Conservation (phyloP, 148 eudicot species). For the Camellia granthamiana region DNA sequence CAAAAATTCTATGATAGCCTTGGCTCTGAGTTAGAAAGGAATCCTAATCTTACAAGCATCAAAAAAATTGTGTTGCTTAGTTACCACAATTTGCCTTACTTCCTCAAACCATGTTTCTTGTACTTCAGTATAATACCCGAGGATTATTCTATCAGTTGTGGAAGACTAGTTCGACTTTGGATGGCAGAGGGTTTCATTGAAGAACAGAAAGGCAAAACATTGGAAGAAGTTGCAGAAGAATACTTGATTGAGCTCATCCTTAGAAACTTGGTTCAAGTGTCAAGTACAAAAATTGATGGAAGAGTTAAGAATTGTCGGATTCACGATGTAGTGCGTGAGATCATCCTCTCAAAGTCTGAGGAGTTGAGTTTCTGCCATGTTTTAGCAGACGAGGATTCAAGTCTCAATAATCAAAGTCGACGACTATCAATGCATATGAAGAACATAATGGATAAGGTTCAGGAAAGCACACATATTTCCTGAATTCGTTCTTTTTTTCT, state of each 20-base stretch:
- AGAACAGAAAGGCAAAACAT: background rate
- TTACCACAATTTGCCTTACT: background rate
- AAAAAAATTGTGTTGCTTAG: background rate
- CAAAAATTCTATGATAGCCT: background rate
- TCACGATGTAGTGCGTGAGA: background rate
- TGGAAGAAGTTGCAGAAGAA: constrained; percentile 13
- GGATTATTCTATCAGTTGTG: background rate
- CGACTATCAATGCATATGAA: background rate
- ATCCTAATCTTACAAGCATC: background rate
- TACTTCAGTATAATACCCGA: constrained; percentile 3
- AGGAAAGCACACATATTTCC: background rate
- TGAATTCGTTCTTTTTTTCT: background rate
- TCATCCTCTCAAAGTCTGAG: background rate
- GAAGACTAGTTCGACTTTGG: constrained; percentile 10
- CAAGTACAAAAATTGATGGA: background rate
- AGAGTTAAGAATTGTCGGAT: background rate
- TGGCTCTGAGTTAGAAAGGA: background rate
- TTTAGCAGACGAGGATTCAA: background rate
- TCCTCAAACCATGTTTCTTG: background rate
- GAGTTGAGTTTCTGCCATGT: background rate
- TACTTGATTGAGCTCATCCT: background rate
- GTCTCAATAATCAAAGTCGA: background rate
- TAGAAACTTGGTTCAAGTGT: constrained; percentile 3
- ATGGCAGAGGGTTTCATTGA: background rate
- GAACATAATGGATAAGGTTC: background rate